Conservation (phyloP, 495 filamentous ascomycete species). For the Penicillium lagena region DNA sequence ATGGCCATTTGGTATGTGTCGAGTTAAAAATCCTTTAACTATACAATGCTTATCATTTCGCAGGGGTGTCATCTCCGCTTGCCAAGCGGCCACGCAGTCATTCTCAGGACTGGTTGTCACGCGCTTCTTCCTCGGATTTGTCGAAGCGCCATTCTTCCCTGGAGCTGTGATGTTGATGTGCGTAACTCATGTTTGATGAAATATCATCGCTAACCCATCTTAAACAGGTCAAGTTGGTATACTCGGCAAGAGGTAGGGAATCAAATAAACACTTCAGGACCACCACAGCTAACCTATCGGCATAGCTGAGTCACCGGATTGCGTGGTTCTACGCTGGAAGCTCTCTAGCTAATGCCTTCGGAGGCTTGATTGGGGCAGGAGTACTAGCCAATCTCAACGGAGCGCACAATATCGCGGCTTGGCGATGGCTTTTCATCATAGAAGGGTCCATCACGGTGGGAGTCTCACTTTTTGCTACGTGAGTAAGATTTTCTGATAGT, state of each 20-base stretch:
- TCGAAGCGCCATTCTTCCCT: conserved; percentile 45
- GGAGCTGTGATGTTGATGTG: conserved; percentile 35
- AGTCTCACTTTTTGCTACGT: conserved; percentile 18
- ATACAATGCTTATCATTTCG: conserved; percentile 39
- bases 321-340: conserved; percentile 59
- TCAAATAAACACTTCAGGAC: neutral
- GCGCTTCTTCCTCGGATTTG: conserved; percentile 65
- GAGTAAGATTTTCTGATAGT: neutral
- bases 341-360: conserved; percentile 58
- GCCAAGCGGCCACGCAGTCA: conserved; percentile 49
- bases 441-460: conserved; percentile 49
- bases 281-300: neutral
- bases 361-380: conserved; percentile 56
- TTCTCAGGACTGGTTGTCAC: conserved; percentile 55
- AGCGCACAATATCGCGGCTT: conserved; percentile 51
- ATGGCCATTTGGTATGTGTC: conserved; percentile 36
- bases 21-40: conserved; percentile 48
- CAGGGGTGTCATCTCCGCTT: conserved; percentile 57
- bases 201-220: no score
- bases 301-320: conserved; percentile 32
- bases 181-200: neutral
- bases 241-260: conserved; percentile 42
- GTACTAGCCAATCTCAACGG: conserved; percentile 26
- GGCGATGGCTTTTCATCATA: conserved; percentile 73
- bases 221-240: conserved; percentile 39